Percentiles rank a stretch among this genome's conserved stretches.
Conservation (phyloP, 179 eudicot genomes). For the Pouteria campechiana region DNA sequence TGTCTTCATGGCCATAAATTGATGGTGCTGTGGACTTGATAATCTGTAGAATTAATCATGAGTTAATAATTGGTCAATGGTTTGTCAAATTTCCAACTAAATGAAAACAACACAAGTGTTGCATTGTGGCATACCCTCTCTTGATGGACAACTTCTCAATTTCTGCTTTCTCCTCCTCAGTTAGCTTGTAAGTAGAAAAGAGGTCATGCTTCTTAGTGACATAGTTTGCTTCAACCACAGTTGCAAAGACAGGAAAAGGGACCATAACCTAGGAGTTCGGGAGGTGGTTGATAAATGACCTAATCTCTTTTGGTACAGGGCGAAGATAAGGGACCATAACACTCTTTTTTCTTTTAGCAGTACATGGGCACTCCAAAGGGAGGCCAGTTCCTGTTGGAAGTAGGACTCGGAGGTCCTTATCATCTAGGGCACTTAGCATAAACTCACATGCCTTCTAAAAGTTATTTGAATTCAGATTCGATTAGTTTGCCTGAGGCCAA, state of each 20-base stretch:
- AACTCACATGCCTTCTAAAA: no score
- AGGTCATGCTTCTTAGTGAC: constrained; percentile 94
- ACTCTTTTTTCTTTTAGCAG: no score
- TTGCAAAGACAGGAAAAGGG: constrained; percentile 97
- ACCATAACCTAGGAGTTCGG: no score
- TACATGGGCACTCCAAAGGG: no score
- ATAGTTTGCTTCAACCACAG: constrained; percentile 91
- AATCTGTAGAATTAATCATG: constrained; percentile 27
- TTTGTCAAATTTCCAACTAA: not conserved
- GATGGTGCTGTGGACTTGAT: constrained; percentile 95
- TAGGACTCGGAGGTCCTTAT: no score
- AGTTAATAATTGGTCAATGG: not conserved
- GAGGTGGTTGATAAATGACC: no score
- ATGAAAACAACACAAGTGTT: not conserved
- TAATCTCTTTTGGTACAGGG: no score
- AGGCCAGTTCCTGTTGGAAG: no score
- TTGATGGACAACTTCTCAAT: constrained; percentile 75
- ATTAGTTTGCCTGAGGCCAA: no score
- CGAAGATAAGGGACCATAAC: no score
- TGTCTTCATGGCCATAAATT: constrained; percentile 94
- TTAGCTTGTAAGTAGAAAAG: constrained; percentile 83
- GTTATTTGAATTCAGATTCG: no score
- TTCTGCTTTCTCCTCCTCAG: constrained; percentile 95
- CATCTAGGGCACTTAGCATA: no score
- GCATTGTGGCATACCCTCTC: constrained; percentile 55